A percentile compares a stretch with the other conserved stretches of the same genome.
Conservation (phyloP, 108 stramenopile species). For the Cyclotella cryptica region DNA sequence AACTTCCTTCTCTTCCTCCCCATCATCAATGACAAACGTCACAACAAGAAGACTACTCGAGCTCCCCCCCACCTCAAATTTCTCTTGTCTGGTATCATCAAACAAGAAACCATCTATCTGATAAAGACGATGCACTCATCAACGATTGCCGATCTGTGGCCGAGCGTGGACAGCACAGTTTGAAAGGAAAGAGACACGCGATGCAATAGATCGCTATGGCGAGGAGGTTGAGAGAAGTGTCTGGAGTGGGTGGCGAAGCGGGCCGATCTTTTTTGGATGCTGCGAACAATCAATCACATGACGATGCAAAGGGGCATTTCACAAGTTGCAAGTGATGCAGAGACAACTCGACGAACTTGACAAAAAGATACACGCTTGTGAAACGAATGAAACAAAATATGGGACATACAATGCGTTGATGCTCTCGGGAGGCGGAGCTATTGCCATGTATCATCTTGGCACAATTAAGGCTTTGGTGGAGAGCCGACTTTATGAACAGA, state of each 20-base stretch:
- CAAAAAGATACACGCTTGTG: conserved; percentile 71
- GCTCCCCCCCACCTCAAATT: conserved; percentile 72
- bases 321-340: conserved; percentile 22
- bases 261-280: conserved; percentile 33
- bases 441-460: conserved; percentile 95
- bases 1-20: conserved; percentile 12
- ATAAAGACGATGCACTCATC: conserved; percentile 82
- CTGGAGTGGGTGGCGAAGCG: conserved; percentile 71
- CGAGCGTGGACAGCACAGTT: conserved; percentile 70
- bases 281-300: neutral
- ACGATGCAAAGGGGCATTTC: neutral
- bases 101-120: conserved; percentile 90
- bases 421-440: conserved; percentile 92
- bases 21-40: neutral
- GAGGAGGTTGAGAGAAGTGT: conserved; percentile 78
- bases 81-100: conserved; percentile 80
- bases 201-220: conserved; percentile 69
- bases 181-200: conserved; percentile 67
- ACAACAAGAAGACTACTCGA: conserved; percentile 43
- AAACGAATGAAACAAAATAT: conserved; percentile 89
- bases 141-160: conserved; percentile 77
- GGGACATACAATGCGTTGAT: conserved; percentile 91
- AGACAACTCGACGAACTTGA: conserved; percentile 56
- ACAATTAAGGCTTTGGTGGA: conserved; percentile 88
- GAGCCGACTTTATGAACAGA: conserved; percentile 76